These are phyloP conservation scores for Pyrenula aspistea DNA, from an alignment of 495 filamentous ascomycete species.

Conservation along the genomic window DNA sequence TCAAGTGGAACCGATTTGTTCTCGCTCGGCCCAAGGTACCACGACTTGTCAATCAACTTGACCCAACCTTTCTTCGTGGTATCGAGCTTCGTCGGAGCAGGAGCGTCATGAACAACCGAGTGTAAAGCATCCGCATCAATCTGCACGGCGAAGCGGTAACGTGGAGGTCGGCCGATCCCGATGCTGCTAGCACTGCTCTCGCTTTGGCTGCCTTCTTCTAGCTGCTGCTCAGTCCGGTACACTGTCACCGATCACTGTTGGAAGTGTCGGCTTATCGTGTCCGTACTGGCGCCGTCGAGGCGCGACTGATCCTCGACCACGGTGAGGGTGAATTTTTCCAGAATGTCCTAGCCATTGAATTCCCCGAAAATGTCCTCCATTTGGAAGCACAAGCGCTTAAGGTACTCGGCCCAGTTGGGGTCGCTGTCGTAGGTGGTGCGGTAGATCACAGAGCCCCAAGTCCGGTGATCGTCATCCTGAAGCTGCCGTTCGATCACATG, in stretches of 20 bases:
- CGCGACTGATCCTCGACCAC: slow-evolving; percentile 17
- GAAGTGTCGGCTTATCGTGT: slow-evolving; percentile 16
- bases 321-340: slow-evolving; percentile 16
- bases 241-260: slow-evolving; percentile 12
- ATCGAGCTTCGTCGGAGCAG: slow-evolving; percentile 3
- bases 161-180: too few relatives aligned
- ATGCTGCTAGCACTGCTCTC: background rate
- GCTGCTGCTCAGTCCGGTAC: slow-evolving; percentile 8
- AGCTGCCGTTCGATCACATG: slow-evolving; percentile 15
- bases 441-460: slow-evolving; percentile 21
- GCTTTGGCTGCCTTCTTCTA: background rate
- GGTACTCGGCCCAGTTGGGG: slow-evolving; percentile 16
- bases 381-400: slow-evolving; percentile 7
- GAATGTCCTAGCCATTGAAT: slow-evolving; percentile 16
- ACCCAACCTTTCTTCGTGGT: too few relatives aligned
- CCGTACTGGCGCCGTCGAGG: slow-evolving; percentile 16
- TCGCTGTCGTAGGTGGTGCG: slow-evolving; percentile 20
- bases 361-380: slow-evolving; percentile 9
- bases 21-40: too few relatives aligned
- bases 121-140: slow-evolving; percentile 16
- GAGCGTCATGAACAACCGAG: slow-evolving; percentile 12
- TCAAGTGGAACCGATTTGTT: slow-evolving; percentile 6
- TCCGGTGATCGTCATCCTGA: slow-evolving; percentile 6
- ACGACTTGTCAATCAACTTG: slow-evolving; percentile 11
- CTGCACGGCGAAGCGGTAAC: slow-evolving; percentile 16